Evolutionary conservation across 2,329 filamentous ascomycete species (phyloP), one percentile per base, ranked within the genome.

Genomic region (Aureobasidium mangrovei): DNA sequence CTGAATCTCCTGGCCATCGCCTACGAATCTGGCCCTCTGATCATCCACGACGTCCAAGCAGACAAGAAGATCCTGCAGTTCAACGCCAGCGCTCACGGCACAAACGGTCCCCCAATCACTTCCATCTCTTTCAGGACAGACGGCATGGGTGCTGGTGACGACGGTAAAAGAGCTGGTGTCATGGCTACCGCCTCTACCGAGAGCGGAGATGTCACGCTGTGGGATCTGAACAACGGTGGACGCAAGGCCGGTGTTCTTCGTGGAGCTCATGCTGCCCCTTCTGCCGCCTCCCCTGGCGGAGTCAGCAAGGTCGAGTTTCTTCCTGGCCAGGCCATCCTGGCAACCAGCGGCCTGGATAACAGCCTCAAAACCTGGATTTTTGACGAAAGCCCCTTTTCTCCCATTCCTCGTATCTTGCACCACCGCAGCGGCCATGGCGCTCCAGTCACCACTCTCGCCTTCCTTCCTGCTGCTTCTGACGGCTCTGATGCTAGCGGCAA

Each of bases 281-380:
- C 64, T 4, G 86, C 89, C 60, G 84, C 85, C 3, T 82, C 86
- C 4, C 77, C 82, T 10, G 86, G 88, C 29, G 91, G 91, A 3
- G 81, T 96, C 44, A 94, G 84, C 73, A 91, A 87, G 65, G 75
- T 95, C 24, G 88, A 96, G 63, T 98, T 98, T 63, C 76, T 98
- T 8, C 75, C 84, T 12, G 91, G 91, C 0, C 94, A 98, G 67
- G 86, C 89, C 4, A 85, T 97, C 2, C 80, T 98, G 40, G 76
- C 97, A 29, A 95, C 90, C 7, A 93, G 89, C 60, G 94, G 93
- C 4, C 77, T 87, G 45, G 93, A 98, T 68, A 98, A 98, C 70
- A 88, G 91, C 7, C 74, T 98, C 56, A 94, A 91, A 67, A 91
- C 90, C 4, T 96, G 91, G 91, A 93, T 97, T 58, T 95, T 96